phyloP scores from a whole-genome alignment of 1,139 yeast species.

The Yamadazyma conglobata region DNA sequence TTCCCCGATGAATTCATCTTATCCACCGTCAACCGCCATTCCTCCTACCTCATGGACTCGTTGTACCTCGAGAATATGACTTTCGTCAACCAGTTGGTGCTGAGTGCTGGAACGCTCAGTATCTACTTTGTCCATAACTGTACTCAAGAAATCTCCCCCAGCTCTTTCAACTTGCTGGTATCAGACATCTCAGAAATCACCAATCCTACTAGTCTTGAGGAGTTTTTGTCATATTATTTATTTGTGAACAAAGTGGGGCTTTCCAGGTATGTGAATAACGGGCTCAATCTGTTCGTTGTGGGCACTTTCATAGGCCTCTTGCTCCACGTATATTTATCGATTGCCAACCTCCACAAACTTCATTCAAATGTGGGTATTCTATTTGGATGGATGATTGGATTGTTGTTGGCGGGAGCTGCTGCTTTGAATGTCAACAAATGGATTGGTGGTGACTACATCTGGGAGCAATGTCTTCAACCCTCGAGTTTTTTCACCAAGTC shows the following conservation, averaged over 20 bases:
- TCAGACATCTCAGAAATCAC: not conserved
- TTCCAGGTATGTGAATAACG: conserved; percentile 2
- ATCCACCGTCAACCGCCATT: conserved; percentile 23
- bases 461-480: conserved; percentile 32
- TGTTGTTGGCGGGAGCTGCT: conserved; percentile 49
- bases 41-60: conserved; percentile 18
- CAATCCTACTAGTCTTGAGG: conserved; percentile 11
- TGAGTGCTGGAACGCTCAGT: conserved; percentile 41
- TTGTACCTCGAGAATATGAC: conserved; percentile 39
- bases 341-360: conserved; percentile 52
- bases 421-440: conserved; percentile 36
- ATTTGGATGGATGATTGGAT: conserved; percentile 57
- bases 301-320: conserved; percentile 14
- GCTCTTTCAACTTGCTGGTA: conserved; percentile 1
- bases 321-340: conserved; percentile 37
- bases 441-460: conserved; percentile 19
- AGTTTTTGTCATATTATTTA: conserved; percentile 22
- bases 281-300: conserved; percentile 6
- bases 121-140: conserved; percentile 26
- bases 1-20: conserved; percentile 7
- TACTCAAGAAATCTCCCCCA: not conserved
- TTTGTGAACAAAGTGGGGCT: conserved; percentile 15
- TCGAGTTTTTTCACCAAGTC: conserved; percentile 25
- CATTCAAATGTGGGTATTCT: conserved; percentile 59
- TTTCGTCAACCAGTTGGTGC: conserved; percentile 49